These are phyloP conservation scores for Cystobasidium sp. DNA, from an alignment of 1,284 basidiomycete genomes.

Conservation along the genomic window DNA sequence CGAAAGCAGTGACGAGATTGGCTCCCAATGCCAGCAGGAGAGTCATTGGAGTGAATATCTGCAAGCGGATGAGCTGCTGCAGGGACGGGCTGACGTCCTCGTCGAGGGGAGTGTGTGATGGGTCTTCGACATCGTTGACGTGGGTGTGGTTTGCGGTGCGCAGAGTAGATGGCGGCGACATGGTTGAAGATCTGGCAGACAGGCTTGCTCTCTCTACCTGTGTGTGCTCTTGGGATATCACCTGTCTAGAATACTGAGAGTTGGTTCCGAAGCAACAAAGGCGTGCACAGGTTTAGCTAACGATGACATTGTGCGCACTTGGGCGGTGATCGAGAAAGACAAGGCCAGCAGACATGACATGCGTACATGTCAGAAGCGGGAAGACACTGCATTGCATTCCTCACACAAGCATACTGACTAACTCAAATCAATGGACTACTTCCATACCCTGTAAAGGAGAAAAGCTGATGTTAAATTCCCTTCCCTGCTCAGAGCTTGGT, in stretches of 20 bases:
- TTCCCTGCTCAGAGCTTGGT: not conserved
- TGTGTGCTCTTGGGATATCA: too few species aligned
- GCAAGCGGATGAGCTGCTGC: constrained; percentile 45
- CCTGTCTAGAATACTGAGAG: too few species aligned
- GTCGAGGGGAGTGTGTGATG: constrained; percentile 24
- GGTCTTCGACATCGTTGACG: constrained; percentile 20
- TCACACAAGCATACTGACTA: too few species aligned
- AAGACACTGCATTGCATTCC: too few species aligned
- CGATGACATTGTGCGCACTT: constrained; percentile 6
- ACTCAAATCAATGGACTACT: too few species aligned
- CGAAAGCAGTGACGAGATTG: constrained; percentile 43
- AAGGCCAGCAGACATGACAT: not conserved
- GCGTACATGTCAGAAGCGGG: not conserved
- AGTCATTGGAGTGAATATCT: constrained; percentile 44
- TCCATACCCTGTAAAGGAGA: too few species aligned
- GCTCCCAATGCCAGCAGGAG: constrained; percentile 37
- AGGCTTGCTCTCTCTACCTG: too few species aligned
- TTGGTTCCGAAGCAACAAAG: too few species aligned
- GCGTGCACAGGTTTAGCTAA: too few species aligned
- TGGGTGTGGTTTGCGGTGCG: constrained; percentile 29
- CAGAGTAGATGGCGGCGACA: constrained; percentile 32
- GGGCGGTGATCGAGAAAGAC: constrained; percentile 7
- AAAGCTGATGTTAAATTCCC: not conserved
- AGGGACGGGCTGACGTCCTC: constrained; percentile 37
- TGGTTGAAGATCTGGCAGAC: not conserved